Base-by-base conservation (phyloP, 305 asterid genomes). In the Salvia sclarea region DNA sequence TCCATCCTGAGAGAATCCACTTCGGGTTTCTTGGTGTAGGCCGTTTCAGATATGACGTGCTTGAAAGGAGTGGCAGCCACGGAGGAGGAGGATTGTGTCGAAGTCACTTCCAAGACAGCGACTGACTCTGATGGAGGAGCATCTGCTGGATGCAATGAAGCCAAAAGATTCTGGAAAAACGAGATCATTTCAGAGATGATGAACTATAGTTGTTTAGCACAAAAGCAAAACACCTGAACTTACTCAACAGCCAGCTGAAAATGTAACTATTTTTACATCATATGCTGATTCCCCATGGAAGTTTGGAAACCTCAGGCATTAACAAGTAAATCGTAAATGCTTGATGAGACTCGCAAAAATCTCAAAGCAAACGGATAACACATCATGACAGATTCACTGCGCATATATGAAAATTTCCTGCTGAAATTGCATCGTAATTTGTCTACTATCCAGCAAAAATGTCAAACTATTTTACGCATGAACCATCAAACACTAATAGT, bases 11-110 rank as follows among this genome's bases (percentile, higher is more conserved):
- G 45, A 35, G 69, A 62, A 69, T 63, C 80, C 30, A 64, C 50
- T 62, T 71, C 76, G 18, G 62, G 72, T 45, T 3, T 61, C 64
- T 66, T 48, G 66, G 38, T 64, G 57, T 40, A 59, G 3, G 66
- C 59, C 55, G 72, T 67, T 54, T 28, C 57, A 47, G 28, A 10
- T 43, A 41, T 66, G 59, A 67, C 75, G 1, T 64, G 57, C 44
- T 64, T 48, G 20, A 70, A 75, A 30, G 76, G 73, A 40, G 80
- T 64, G 35, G 65, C 49, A 37, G 75, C 21, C 1, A 74, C 69
- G 9, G 90, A 81, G 70, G 81, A 66, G 49, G 73, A 50, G 11
- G 81, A 73, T 1, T 74, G 62, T 17, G 83, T 45, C 24, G 88
- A 76, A 48, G 82, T 58, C 68, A 81, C 71, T 53, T 73, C 86